phyloP scores from a whole-genome alignment of 768 basidiomycete genomes.

The Tephrocybe sp. region DNA sequence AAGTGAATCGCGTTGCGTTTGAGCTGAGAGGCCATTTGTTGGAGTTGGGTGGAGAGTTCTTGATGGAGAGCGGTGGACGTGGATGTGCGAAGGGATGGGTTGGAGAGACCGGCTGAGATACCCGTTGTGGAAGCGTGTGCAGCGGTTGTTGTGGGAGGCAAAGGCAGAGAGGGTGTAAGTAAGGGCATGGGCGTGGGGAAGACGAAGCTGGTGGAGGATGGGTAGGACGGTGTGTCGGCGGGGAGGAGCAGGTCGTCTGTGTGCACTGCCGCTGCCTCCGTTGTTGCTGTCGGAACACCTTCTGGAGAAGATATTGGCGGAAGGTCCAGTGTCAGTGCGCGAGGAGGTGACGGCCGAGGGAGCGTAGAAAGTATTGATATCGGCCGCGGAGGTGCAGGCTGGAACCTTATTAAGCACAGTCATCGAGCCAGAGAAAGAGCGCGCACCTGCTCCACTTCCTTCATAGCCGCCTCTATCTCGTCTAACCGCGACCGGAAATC shows the following conservation, averaged over 20 bases:
- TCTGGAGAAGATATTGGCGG: constrained; percentile 2
- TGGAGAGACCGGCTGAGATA: constrained; percentile 20
- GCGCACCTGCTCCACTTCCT: constrained; percentile 53
- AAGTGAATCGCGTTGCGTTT: constrained; percentile 84
- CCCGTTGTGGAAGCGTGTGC: too few relatives aligned
- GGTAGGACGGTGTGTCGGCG: constrained; percentile 26
- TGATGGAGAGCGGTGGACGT: constrained; percentile 69
- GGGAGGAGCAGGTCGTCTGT: constrained; percentile 43
- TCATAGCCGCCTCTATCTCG: constrained; percentile 51
- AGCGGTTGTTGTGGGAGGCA: neutral
- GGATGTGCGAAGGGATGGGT: constrained; percentile 35
- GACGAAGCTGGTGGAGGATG: constrained; percentile 20
- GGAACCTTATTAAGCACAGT: neutral
- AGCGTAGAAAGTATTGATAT: constrained; percentile 54
- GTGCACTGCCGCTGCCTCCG: constrained; percentile 13
- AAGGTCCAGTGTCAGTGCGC: constrained; percentile 22
- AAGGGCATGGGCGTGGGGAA: constrained; percentile 19
- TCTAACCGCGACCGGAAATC: constrained; percentile 53
- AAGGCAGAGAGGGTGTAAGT: neutral
- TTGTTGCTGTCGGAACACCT: neutral
- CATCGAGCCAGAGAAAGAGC: neutral
- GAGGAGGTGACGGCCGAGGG: constrained; percentile 37
- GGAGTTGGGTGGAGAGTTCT: constrained; percentile 72
- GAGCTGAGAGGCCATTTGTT: constrained; percentile 85
- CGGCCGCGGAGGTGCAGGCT: constrained; percentile 43